Base-by-base conservation (phyloP, 345 rosid species). In the Microthlaspi erraticum region DNA sequence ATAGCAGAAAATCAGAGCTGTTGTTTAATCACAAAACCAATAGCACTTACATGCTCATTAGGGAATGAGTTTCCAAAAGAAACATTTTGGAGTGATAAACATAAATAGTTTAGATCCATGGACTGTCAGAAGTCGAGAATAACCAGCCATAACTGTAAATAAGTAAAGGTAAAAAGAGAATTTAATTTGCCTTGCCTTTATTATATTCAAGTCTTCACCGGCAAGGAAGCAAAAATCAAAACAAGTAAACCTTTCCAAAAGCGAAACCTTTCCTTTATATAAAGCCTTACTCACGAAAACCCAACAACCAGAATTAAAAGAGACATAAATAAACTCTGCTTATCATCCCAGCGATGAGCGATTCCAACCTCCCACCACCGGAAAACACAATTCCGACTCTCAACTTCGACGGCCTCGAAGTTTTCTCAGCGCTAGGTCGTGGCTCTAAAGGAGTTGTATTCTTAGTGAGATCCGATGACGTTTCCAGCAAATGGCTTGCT, bases 401-500 rank as follows among this genome's bases (percentile, higher is more conserved):
- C n/a, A 64, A 77, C 62, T 57, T 88, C 32, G 74, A 72, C 16
- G 39, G 62, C 4, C 54, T 91, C 0, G 64, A 58, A 37, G 81
- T 83, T 16, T 64, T 82, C 9, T 73, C 86, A 12, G 84, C 89
- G 13, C 60, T 89, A 6, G 97, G 97, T 1, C 83, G 97, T 8
- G 96, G 96, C 31, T 94, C 97, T 9, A 89, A 87, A 58, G 96
- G 97, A 32, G 90, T 91, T 31, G 97, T 87, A 52, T 87, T 91
- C 73, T 73, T 86, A 5, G 86, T 84, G 14, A 51, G 72, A 18
- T 81, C 84, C 31, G 13, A 62, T 2, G 77, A 67, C 32, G 11
- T 50, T 31, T 49, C 53, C 6, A 17, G 6, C 11, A 81, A 89
- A 71, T 14, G 41, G 7, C 77, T 83, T 53, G 96, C 96, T 17